Percentiles rank a stretch among this genome's conserved stretches.
phyloP scores from a whole-genome alignment of 768 basidiomycete genomes.

The Xerocomus potaroensis region DNA sequence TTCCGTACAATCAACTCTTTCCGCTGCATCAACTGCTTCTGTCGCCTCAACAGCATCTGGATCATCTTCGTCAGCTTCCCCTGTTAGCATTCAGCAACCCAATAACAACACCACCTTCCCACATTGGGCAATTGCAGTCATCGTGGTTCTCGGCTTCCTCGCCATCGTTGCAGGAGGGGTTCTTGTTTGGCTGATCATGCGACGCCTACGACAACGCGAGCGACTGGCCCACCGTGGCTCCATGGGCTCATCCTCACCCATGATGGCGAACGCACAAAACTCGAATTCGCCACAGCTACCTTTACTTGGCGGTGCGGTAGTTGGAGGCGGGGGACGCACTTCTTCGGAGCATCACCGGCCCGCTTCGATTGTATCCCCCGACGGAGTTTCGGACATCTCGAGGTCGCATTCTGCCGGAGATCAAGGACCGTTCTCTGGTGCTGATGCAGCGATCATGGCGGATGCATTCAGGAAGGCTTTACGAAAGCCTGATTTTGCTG shows the following conservation, averaged over 20 bases:
- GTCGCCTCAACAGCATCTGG: conserved; percentile 37
- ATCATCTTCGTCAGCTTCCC: conserved; percentile 19
- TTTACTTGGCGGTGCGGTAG: conserved; percentile 35
- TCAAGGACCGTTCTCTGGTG: conserved; percentile 69
- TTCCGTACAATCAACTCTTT: conserved; percentile 29
- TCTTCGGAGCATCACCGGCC: conserved; percentile 34
- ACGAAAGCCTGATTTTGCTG: conserved; percentile 86
- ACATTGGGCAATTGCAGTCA: conserved; percentile 89
- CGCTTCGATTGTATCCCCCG: conserved; percentile 48
- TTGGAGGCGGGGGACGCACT: conserved; percentile 30
- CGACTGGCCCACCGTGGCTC: conserved; percentile 59
- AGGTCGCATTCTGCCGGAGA: conserved; percentile 56
- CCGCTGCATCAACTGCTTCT: conserved; percentile 36
- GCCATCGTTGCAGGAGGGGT: conserved; percentile 69
- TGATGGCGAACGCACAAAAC: conserved; percentile 64
- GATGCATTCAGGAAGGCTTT: conserved; percentile 87
- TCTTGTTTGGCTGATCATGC: conserved; percentile 69
- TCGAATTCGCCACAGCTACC: conserved; percentile 44
- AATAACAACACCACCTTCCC: conserved; percentile 51
- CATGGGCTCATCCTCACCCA: conserved; percentile 76
- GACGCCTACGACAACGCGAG: conserved; percentile 55
- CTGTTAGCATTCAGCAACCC: conserved; percentile 45
- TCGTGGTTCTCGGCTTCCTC: conserved; percentile 80
- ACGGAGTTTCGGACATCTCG: conserved; percentile 72
- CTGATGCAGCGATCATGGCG: conserved; percentile 90